Evolutionary conservation across 176 grass and related monocot genomes (phyloP), one percentile per base, ranked within the genome.

Genomic region (Hsuehochloa calcarea): DNA sequence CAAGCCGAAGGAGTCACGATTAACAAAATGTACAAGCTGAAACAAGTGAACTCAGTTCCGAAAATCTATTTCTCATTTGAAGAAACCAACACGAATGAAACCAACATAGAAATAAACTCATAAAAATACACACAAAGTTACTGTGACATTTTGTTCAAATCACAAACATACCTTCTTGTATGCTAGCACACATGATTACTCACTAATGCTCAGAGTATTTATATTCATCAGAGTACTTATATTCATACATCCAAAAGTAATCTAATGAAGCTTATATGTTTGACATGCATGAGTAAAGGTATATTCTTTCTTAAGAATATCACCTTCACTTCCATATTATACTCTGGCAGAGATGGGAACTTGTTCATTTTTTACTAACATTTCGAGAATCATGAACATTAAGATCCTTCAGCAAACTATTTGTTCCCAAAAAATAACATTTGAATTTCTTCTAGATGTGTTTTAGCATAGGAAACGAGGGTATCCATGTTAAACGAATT

Each of bases 1-100:
- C 81, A 98, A 89, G 31, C 87, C 93, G 77, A 91, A 89, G 0
- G 96, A 87, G 58, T 98, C 96, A 65, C 85, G 91, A 76, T 98
- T 98, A 72, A 98, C 93, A 87, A 90, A 98, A 65, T 98, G 96
- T 84, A 98, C 89, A 59, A 98, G 91, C 96, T 95, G 90, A 85
- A 78, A 91, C 52, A 87, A 60, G 23, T 81, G 47, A 65, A 56
- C 23, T 82, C 68, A 91, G 78, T 72, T 58, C 11, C 16, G 79
- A 8, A 84, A 74, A 41, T 34, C 0, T 78, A 56, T 65, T 60
- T 59, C 59, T 3, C 52, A 88, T 55, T 72, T 60, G 16, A 71
- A 65, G 9, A 20, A 72, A 75, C 26, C 19, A 84, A 60, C 12
- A 82, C 15, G 6, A 54, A 72, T 45, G 26, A 79, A 71, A 86